A percentile compares a stretch with the other conserved stretches of the same genome.
phyloP scores from a whole-genome alignment of 2,329 filamentous ascomycete genomes.

The Fusarium transvaalense region DNA sequence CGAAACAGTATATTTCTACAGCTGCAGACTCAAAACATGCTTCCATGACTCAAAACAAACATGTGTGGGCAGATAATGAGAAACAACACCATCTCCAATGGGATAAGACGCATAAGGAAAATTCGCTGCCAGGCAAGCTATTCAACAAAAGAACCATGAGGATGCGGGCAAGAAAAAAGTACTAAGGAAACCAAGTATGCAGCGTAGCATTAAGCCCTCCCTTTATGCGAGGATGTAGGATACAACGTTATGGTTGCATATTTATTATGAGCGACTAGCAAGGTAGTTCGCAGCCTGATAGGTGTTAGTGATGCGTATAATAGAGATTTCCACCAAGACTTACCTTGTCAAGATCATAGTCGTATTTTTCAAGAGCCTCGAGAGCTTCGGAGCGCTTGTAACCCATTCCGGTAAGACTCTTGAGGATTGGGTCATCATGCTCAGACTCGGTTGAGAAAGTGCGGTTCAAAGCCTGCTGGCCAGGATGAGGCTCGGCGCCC shows the following conservation, averaged over 20 bases:
- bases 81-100: slow-evolving; percentile 18
- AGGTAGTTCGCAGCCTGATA: slow-evolving; percentile 66
- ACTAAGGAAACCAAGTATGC: slow-evolving; percentile 41
- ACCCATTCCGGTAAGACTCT: slow-evolving; percentile 90
- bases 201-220: slow-evolving; percentile 34
- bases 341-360: slow-evolving; percentile 96
- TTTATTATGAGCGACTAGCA: slow-evolving; percentile 64
- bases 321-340: slow-evolving; percentile 48
- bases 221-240: slow-evolving; percentile 22
- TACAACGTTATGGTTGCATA: slow-evolving; percentile 9
- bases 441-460: slow-evolving; percentile 74
- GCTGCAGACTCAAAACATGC: slow-evolving; percentile 22
- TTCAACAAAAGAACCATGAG: slow-evolving; percentile 43
- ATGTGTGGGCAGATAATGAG: slow-evolving; percentile 28
- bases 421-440: slow-evolving; percentile 92
- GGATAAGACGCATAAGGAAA: slow-evolving; percentile 22
- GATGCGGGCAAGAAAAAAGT: slow-evolving; percentile 31
- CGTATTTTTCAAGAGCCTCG: slow-evolving; percentile 88
- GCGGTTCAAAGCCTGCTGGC: slow-evolving; percentile 63
- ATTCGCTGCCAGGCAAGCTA: slow-evolving; percentile 43
- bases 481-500: slow-evolving; percentile 35
- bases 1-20: slow-evolving; percentile 19
- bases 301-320: not conserved
- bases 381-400: slow-evolving; percentile 81
- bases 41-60: slow-evolving; percentile 26